Base-by-base conservation (phyloP, 768 basidiomycete species). In the Leccinum subgranulosum region DNA sequence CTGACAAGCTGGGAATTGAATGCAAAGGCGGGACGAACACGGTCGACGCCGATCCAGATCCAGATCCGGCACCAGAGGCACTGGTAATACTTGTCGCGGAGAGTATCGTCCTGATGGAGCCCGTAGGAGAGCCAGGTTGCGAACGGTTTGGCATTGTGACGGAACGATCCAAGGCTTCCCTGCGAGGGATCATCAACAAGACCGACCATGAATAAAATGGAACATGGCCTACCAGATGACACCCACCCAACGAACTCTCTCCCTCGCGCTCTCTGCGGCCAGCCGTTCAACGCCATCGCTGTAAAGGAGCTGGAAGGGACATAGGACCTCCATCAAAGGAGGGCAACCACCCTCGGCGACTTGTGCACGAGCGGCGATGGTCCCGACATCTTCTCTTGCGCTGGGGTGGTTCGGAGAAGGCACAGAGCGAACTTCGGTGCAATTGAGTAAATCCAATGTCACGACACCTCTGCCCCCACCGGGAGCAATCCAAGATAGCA, bases 261-360 rank as follows among this genome's bases (percentile, higher is more conserved):
- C 90, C 57, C 89, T 72, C 7, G 93, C 81, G 61, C 90, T 94
- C 68, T 95, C 94, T n/a, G 91, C 87, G 6, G 87, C 94, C 25
- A 97, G 69, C 8, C 94, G 75, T 69, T 97, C 94, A 2, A 94
- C 85, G 1, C 94, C 94, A 69, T 97, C 94, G 11, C 82, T 81
- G 68, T 97, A 97, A 34, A 94, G 68, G 77, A 97, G 81, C 69
- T 95, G 93, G 74, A 97, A 96, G 0, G 94, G 94, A 56, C 92
- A 92, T 4, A 96, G 69, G 56, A 84, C 80, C 59, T 94, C 88
- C 76, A 87, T 76, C 59, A 92, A 69, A 55, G 78, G 74, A 64
- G 69, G 66, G 6, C 36, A 77, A 71, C 56, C 76, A 73, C 64
- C 78, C 79, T 51, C 75, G 60, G 49, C 71, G 8, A 69, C 82